Base-by-base conservation (phyloP, 2,329 filamentous ascomycete genomes). In the Elsinoe necatrix region DNA sequence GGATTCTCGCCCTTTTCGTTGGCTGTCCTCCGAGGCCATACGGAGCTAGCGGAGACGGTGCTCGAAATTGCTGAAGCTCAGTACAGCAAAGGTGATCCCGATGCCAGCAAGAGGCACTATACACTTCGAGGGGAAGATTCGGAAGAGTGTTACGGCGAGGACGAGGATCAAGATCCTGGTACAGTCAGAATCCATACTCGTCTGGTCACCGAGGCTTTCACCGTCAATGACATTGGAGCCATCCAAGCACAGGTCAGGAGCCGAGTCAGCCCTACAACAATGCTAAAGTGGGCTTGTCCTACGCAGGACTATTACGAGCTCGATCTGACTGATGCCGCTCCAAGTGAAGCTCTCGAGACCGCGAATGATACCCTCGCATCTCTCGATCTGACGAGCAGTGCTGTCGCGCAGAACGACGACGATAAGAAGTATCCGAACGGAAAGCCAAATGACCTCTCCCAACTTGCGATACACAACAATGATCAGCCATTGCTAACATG, bases 221-320 rank as follows among this genome's bases (percentile, higher is more conserved):
- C 88, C 0, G 79, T 92, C 54, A 86, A 93, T 14, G 82, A 89
- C 62, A 77, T 93, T 57, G 86, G 86, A 0, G 80, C 87, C 61
- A 75, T 86, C 3, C 81, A 80, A 0, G 83, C 80, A 65, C 77
- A 85, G 56, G 85, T 89, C 58, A 83, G 87, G 65, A 87, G 85
- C 57, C 71, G 75, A 14, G 70, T 78, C 7, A 76, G 75, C 34
- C 84, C 88, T 1, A 65, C 79, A 1, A 61, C 68, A 0, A 67
- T 87, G 57, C 67, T 90, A 4, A 61, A 65, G 3, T 74, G 69
- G 67, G 1, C 1, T 1, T 74, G 69, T 14, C 64, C 69, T 6
- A 68, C 68, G 1, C 71, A 75, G 56, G 58, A 61, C 11, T 54
- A 71, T 11, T 60, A 68, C 4, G 65, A 72, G 3, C 31, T 52